These are phyloP conservation scores for Didymella sp. DNA, from an alignment of 2,329 filamentous ascomycete genomes.

Conservation along the genomic window DNA sequence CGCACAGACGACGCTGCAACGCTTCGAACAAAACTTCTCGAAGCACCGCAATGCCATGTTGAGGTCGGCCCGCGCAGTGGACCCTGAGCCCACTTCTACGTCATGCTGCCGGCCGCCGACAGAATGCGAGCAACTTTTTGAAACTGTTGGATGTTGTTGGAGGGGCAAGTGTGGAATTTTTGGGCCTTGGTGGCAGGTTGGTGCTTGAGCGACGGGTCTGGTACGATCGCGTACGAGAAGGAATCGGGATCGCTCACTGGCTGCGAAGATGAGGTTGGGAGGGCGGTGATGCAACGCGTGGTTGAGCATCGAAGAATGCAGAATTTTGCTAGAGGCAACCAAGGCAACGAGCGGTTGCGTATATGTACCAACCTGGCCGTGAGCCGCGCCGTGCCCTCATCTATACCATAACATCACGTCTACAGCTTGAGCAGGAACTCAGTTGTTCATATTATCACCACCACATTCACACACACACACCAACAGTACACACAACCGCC, in stretches of 20 bases:
- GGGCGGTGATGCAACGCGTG: slow-evolving; percentile 20
- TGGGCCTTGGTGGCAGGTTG: slow-evolving; percentile 3
- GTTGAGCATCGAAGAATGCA: slow-evolving; percentile 22
- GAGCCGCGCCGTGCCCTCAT: slow-evolving; percentile 15
- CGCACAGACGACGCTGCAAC: slow-evolving; percentile 17
- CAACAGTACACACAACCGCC: slow-evolving; percentile 12
- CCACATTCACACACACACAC: not conserved
- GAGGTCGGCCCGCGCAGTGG: slow-evolving; percentile 30
- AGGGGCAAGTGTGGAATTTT: slow-evolving; percentile 33
- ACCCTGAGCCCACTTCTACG: slow-evolving; percentile 41
- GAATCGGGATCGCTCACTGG: slow-evolving; percentile 28
- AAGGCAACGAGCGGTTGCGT: slow-evolving; percentile 17
- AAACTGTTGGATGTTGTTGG: slow-evolving; percentile 43
- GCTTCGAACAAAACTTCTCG: slow-evolving; percentile 19
- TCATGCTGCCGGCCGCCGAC: slow-evolving; percentile 31
- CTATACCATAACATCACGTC: slow-evolving; percentile 11
- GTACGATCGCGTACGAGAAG: slow-evolving; percentile 33
- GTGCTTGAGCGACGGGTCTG: slow-evolving; percentile 19
- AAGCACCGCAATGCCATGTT: slow-evolving; percentile 9
- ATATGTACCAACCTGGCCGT: slow-evolving; percentile 24
- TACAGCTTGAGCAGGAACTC: slow-evolving; percentile 18
- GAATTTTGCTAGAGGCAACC: slow-evolving; percentile 28
- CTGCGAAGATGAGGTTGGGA: slow-evolving; percentile 11
- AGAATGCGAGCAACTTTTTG: slow-evolving; percentile 23
- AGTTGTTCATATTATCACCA: slow-evolving; percentile 6